Conservation (phyloP, 768 basidiomycete species). For the Kwoniella dendrophila region DNA sequence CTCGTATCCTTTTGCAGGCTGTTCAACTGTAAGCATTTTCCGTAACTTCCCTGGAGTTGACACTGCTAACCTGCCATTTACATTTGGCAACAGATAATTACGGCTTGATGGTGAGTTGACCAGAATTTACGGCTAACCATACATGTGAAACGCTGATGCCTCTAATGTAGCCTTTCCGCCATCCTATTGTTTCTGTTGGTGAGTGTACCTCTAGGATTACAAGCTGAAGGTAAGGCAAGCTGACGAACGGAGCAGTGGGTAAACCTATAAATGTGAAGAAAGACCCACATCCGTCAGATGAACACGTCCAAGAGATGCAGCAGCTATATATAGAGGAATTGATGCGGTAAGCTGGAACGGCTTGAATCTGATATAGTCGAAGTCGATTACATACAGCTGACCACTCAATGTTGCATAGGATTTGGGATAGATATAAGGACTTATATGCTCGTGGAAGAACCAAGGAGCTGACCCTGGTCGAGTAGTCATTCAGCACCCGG, state of each 20-base stretch:
- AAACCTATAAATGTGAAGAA: constrained; percentile 79
- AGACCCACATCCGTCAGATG: constrained; percentile 76
- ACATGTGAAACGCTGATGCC: not conserved
- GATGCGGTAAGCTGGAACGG: constrained; percentile 67
- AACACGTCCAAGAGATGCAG: constrained; percentile 78
- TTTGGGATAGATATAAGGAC: constrained; percentile 96
- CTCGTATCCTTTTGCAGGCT: constrained; percentile 55
- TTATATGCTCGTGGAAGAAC: constrained; percentile 81
- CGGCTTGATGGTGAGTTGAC: constrained; percentile 67
- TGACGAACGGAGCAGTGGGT: constrained; percentile 65
- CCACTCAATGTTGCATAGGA: constrained; percentile 60
- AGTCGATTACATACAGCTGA: constrained; percentile 27
- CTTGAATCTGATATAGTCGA: not conserved
- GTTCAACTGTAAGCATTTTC: constrained; percentile 73
- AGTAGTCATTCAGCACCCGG: constrained; percentile 22
- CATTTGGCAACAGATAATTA: constrained; percentile 70
- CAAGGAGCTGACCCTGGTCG: constrained; percentile 56
- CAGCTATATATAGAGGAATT: constrained; percentile 87
- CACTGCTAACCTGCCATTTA: not conserved
- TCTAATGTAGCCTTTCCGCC: constrained; percentile 74
- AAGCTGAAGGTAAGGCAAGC: not conserved
- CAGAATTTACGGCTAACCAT: not conserved
- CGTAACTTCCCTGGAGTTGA: not conserved
- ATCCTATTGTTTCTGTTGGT: constrained; percentile 95
- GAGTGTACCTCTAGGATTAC: constrained; percentile 58